phyloP scores from a whole-genome alignment of 768 basidiomycete genomes.

The Cyclocybe cylindracea region DNA sequence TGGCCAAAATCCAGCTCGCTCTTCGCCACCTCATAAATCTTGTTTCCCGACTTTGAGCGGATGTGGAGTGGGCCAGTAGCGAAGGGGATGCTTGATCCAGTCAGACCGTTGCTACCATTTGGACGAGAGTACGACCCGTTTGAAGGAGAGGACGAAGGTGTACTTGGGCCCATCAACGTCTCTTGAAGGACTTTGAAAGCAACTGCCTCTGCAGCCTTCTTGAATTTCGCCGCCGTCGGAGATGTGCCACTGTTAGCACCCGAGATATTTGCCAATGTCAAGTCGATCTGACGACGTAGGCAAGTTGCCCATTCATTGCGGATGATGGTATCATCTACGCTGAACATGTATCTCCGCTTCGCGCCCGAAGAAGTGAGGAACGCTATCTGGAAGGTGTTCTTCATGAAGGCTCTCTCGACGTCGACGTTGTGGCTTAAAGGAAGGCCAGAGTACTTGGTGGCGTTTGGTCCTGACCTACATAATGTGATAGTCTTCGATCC shows the following conservation, averaged over 20 bases:
- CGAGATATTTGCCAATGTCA: slow-evolving; percentile 30
- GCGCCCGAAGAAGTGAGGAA: slow-evolving; percentile 68
- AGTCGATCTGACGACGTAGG: slow-evolving; percentile 68
- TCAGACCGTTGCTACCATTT: slow-evolving; percentile 12
- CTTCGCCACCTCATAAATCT: slow-evolving; percentile 66
- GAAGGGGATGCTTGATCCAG: slow-evolving; percentile 17
- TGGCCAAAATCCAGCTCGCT: slow-evolving; percentile 58
- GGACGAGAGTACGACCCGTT: slow-evolving; percentile 18
- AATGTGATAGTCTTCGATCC: slow-evolving; percentile 85
- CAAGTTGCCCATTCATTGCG: slow-evolving; percentile 74
- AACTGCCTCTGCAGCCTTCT: slow-evolving; percentile 70
- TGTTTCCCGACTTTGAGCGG: slow-evolving; percentile 73
- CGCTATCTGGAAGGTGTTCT: slow-evolving; percentile 91
- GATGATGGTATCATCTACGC: slow-evolving; percentile 77
- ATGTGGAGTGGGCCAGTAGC: slow-evolving; percentile 36
- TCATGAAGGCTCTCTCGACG: slow-evolving; percentile 94
- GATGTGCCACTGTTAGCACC: slow-evolving; percentile 34
- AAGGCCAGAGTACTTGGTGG: slow-evolving; percentile 78
- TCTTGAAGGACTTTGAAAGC: slow-evolving; percentile 87
- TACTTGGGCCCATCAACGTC: slow-evolving; percentile 53
- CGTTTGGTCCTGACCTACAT: slow-evolving; percentile 81
- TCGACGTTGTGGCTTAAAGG: slow-evolving; percentile 76
- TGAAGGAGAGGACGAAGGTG: slow-evolving; percentile 8
- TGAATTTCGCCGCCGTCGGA: slow-evolving; percentile 45
- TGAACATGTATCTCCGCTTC: slow-evolving; percentile 94